Percentiles rank a stretch among this genome's conserved stretches.
These are phyloP conservation scores for Viola odorata DNA, from an alignment of 345 rosid species.

Conservation along the genomic window DNA sequence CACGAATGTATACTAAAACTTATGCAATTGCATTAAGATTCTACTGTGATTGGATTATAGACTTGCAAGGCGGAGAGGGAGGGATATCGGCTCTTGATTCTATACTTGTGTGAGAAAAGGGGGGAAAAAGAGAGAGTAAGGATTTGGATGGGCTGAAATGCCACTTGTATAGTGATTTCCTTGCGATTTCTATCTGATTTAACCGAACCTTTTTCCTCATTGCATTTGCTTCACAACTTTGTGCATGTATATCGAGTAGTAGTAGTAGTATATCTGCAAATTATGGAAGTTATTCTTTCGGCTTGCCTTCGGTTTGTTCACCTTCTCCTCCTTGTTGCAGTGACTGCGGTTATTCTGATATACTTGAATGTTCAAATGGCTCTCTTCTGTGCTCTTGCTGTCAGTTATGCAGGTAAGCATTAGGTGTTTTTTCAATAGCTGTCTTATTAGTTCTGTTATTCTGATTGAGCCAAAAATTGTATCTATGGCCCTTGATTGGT, in stretches of 20 bases:
- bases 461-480: neutral
- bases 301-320: conserved; percentile 1
- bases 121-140: no score
- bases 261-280: neutral
- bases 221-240: neutral
- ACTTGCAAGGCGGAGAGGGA: no score
- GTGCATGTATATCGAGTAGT: neutral
- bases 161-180: no score
- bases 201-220: neutral
- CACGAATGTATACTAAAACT: no score
- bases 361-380: conserved; percentile 82
- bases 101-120: no score
- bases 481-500: neutral
- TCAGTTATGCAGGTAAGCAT: conserved; percentile 68
- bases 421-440: neutral
- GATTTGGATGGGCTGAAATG: no score
- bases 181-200: no score
- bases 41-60: no score
- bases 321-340: conserved; percentile 50
- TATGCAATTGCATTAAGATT: no score
- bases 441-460: neutral
- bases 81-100: no score
- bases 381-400: conserved; percentile 53
- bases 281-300: neutral
- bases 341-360: conserved; percentile 55